phyloP scores from a whole-genome alignment of 2,329 filamentous ascomycete species.

The Ascochyta fabae region DNA sequence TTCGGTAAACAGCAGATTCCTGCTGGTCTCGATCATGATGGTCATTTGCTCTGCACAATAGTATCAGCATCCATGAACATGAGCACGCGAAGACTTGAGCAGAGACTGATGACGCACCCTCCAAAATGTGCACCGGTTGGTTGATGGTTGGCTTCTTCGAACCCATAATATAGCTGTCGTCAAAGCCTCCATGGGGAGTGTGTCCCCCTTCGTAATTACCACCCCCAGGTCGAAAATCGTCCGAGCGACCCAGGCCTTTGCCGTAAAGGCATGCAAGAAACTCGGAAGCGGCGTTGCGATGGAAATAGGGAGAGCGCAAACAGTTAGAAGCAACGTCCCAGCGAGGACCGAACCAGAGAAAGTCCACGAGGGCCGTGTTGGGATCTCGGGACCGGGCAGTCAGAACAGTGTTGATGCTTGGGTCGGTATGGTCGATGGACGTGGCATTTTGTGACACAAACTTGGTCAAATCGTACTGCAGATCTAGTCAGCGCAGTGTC shows the following conservation, averaged over 20 bases:
- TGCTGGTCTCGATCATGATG: slow-evolving; percentile 49
- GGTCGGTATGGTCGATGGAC: slow-evolving; percentile 50
- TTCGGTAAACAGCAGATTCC: slow-evolving; percentile 49
- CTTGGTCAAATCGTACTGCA: slow-evolving; percentile 62
- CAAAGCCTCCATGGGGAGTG: slow-evolving; percentile 47
- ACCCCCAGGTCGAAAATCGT: slow-evolving; percentile 48
- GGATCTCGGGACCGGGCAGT: slow-evolving; percentile 49
- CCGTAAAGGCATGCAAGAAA: slow-evolving; percentile 49
- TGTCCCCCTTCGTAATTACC: slow-evolving; percentile 46
- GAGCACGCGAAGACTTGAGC: too few relatives aligned
- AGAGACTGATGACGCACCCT: too few relatives aligned
- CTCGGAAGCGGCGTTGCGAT: slow-evolving; percentile 49
- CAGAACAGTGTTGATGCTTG: slow-evolving; percentile 48
- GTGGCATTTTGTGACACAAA: slow-evolving; percentile 49
- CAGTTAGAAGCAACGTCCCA: slow-evolving; percentile 50
- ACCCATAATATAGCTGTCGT: too few relatives aligned
- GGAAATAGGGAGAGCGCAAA: slow-evolving; percentile 50
- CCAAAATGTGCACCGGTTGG: too few relatives aligned
- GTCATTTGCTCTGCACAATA: slow-evolving; percentile 52
- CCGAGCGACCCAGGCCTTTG: slow-evolving; percentile 47
- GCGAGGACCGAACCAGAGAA: slow-evolving; percentile 49
- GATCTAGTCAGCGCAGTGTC: not conserved
- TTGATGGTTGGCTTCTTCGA: too few relatives aligned
- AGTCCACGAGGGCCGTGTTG: slow-evolving; percentile 45
- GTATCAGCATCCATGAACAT: slow-evolving; percentile 30